phyloP scores from a whole-genome alignment of 139 green algal genomes.

The Chlamydomonas incerta region DNA sequence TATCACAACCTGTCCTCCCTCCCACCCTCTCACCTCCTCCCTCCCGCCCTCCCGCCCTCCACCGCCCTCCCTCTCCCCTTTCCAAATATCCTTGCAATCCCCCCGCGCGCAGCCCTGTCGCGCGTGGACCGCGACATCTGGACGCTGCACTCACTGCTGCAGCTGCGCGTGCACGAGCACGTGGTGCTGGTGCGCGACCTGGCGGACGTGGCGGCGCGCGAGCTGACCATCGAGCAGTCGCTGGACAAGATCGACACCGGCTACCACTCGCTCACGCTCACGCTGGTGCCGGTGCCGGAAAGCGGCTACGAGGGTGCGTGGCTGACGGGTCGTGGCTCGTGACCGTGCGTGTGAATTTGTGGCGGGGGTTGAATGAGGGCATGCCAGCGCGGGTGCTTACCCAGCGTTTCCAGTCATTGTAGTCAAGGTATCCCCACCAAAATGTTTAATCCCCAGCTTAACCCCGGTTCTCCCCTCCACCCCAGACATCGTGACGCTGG shows the following conservation, averaged over 20 bases:
- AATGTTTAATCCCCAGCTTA: too few species aligned
- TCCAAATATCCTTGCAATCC: neutral
- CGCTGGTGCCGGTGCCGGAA: constrained; percentile 24
- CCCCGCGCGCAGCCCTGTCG: constrained; percentile 2
- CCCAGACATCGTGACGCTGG: constrained; percentile 45
- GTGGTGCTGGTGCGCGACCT: constrained; percentile 49
- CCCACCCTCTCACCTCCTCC: neutral
- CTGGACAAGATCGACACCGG: constrained; percentile 38
- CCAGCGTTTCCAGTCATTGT: too few species aligned
- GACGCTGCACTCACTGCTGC: constrained; percentile 49
- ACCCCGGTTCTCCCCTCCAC: too few species aligned
- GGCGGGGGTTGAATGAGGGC: too few species aligned
- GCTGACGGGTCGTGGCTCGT: too few species aligned
- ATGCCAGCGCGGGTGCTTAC: too few species aligned
- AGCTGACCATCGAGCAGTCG: constrained; percentile 58
- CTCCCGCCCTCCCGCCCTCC: too few species aligned
- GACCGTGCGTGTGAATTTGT: too few species aligned
- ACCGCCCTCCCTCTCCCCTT: neutral
- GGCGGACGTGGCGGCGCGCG: constrained; percentile 51
- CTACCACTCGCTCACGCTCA: constrained; percentile 37
- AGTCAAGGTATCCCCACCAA: too few species aligned
- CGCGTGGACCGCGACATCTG: constrained; percentile 40
- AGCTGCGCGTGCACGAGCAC: constrained; percentile 41
- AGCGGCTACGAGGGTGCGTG: constrained; percentile 28
- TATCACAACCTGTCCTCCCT: too few species aligned